A percentile compares a stretch with the other conserved stretches of the same genome.
Evolutionary conservation across 2,329 filamentous ascomycete species (phyloP).

Genomic region (Fonsecaea pugnacius): DNA sequence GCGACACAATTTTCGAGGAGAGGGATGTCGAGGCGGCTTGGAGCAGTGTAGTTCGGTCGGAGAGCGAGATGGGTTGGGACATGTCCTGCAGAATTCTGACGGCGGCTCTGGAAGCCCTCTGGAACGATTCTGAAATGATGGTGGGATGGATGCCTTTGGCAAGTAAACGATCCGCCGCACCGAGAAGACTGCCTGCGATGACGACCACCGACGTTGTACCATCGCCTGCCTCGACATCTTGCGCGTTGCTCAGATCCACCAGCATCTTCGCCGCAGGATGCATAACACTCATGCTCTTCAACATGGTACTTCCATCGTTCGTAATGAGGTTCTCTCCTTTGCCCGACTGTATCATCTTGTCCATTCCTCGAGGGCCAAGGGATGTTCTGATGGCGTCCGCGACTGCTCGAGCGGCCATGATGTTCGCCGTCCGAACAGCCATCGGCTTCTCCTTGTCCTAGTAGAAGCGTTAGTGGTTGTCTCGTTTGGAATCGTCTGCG

Average conservation of each 20-base stretch:
- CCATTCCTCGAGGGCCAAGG: slow-evolving; percentile 94
- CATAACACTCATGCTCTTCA: slow-evolving; percentile 98
- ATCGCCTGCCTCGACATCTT: slow-evolving; percentile 98
- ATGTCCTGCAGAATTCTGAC: slow-evolving; percentile 92
- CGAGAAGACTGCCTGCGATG: slow-evolving; percentile 91
- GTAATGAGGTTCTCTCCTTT: slow-evolving; percentile 99
- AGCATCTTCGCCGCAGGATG: slow-evolving; percentile 99
- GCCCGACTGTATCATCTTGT: slow-evolving; percentile 98
- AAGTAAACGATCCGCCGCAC: slow-evolving; percentile 88
- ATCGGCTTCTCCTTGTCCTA: slow-evolving; percentile 96
- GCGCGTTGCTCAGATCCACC: slow-evolving; percentile 92
- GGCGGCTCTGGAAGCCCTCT: slow-evolving; percentile 85
- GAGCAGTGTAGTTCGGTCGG: slow-evolving; percentile 84
- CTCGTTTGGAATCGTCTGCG: slow-evolving; percentile 41
- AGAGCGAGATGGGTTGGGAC: slow-evolving; percentile 89
- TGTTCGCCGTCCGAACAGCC: slow-evolving; percentile 94
- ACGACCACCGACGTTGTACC: slow-evolving; percentile 98
- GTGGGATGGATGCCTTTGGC: slow-evolving; percentile 96
- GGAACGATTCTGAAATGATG: slow-evolving; percentile 96
- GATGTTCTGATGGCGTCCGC: slow-evolving; percentile 98
- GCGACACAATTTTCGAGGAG: slow-evolving; percentile 97
- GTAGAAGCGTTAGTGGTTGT: slow-evolving; percentile 43
- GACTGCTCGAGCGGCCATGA: slow-evolving; percentile 95
- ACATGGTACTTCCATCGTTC: slow-evolving; percentile 99
- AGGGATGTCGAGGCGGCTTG: slow-evolving; percentile 97